A percentile compares a stretch with the other conserved stretches of the same genome.
These are phyloP conservation scores for Sisymbrium altissimum DNA, from an alignment of 345 rosid genomes.

Conservation along the genomic window DNA sequence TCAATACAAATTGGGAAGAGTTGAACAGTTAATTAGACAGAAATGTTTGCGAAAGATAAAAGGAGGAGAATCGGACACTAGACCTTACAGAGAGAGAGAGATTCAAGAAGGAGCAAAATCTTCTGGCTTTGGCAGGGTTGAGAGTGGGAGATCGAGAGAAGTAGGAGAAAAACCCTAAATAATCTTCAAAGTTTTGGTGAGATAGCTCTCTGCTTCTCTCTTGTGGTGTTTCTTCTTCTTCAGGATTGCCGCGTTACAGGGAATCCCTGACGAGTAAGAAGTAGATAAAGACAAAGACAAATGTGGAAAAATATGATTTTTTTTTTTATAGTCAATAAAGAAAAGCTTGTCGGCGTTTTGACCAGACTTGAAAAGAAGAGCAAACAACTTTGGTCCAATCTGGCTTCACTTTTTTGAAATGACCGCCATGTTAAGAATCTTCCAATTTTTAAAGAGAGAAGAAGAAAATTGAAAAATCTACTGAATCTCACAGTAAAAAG, in stretches of 20 bases:
- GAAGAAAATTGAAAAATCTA: neutral
- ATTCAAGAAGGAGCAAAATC: neutral
- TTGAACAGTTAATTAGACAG: neutral
- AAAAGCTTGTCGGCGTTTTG: conserved; percentile 24
- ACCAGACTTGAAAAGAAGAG: conserved; percentile 13
- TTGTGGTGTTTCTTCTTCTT: conserved; percentile 4
- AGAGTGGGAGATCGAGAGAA: neutral
- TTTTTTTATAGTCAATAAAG: conserved; percentile 22
- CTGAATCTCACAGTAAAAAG: neutral
- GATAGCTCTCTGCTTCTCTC: neutral
- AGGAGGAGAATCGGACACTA: neutral
- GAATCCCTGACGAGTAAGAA: conserved; percentile 25
- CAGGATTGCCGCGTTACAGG: conserved; percentile 34
- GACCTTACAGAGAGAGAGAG: neutral
- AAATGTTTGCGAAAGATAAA: neutral
- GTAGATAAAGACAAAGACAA: conserved; percentile 10
- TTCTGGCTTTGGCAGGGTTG: neutral
- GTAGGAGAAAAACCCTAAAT: neutral
- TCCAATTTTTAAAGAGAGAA: neutral
- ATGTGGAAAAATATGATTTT: conserved; percentile 5
- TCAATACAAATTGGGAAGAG: neutral
- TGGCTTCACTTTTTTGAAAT: conserved; percentile 1
- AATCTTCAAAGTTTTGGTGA: conserved; percentile 1
- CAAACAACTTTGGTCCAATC: conserved; percentile 18
- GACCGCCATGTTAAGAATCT: neutral